Evolutionary conservation across 768 basidiomycete genomes (phyloP).

Genomic region (Tricholomella constricta): DNA sequence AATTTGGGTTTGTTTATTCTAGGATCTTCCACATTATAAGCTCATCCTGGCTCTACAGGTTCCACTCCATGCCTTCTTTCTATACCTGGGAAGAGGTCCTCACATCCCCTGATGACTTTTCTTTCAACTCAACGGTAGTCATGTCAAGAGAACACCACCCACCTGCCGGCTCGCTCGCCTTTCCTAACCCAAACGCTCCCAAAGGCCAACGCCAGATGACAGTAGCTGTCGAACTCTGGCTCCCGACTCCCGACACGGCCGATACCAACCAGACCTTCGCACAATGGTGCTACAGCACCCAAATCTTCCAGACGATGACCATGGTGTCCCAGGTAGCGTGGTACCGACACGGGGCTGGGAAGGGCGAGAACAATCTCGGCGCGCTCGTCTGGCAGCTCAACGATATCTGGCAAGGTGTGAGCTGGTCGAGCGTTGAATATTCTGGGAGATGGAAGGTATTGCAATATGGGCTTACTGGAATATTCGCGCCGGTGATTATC

Average conservation of each 20-base stretch:
- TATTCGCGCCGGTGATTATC: constrained; percentile 49
- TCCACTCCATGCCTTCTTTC: constrained; percentile 66
- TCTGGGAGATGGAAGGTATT: constrained; percentile 63
- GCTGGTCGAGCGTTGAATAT: constrained; percentile 58
- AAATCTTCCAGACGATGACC: constrained; percentile 60
- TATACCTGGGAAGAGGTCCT: constrained; percentile 63
- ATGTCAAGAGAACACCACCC: constrained; percentile 59
- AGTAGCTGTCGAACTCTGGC: constrained; percentile 52
- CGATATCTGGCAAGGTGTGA: constrained; percentile 62
- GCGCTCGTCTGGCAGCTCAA: constrained; percentile 62
- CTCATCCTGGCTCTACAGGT: constrained; percentile 30
- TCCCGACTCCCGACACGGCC: constrained; percentile 50
- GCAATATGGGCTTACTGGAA: constrained; percentile 48
- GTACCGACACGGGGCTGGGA: constrained; percentile 61
- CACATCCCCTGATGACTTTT: constrained; percentile 49
- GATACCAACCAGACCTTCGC: constrained; percentile 60
- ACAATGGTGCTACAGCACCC: constrained; percentile 66
- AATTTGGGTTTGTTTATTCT: constrained; percentile 47
- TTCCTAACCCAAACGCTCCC: constrained; percentile 56
- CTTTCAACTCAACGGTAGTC: constrained; percentile 59
- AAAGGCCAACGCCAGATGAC: constrained; percentile 58
- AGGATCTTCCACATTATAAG: not conserved
- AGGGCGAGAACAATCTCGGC: constrained; percentile 59
- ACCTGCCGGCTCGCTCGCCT: constrained; percentile 50
- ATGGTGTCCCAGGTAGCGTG: constrained; percentile 61